Evolutionary conservation across 2,329 filamentous ascomycete genomes (phyloP), one percentile per base, ranked within the genome.

Genomic region (Aspergillus fumigatiaffinis): DNA sequence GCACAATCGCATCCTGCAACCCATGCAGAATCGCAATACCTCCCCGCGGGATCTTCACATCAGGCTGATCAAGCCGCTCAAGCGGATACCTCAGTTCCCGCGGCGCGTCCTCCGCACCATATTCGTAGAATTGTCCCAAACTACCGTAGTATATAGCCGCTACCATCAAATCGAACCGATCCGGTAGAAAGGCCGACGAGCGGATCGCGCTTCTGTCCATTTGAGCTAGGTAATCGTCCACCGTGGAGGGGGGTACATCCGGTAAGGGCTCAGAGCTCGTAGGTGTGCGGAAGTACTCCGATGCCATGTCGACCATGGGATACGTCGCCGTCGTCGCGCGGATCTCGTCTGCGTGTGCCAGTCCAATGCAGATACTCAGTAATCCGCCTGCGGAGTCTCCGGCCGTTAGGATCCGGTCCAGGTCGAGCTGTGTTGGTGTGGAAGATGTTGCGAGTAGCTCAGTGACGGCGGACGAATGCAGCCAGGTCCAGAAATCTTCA

Each of bases 401-500:
- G 2, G 61, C 53, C 0, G 62, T 62, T 3, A 73, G 51, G 32
- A 72, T 62, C 1, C 69, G 68, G 28, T 55, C 26, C 4, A 69
- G 60, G 25, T 73, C 69, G 0, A 67, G 50, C 21, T 62, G 35
- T 3, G 64, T 64, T 0, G 61, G 56, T 1, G 44, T 58, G 3
- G 59, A 50, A 44, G 62, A 53, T 0, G 51, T 35, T 0, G 56
- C 51, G 2, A 71, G 60, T 1, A 67, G 29, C 3, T 60, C 38
- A 1, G 51, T 14, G 0, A 66, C 49, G 0, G 54, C 32, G 1
- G 61, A 38, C 0, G 63, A 65, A 25, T 60, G 63, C 2, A 80
- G 60, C 80, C 81, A 83, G 4, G 58, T 59, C 78, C 78, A 83
- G 64, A 82, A 79, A 59, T 80, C 77, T 8, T 67, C 53, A 0